Base-by-base conservation (phyloP, 1,139 yeast species). In the Pichia cactophila region DNA sequence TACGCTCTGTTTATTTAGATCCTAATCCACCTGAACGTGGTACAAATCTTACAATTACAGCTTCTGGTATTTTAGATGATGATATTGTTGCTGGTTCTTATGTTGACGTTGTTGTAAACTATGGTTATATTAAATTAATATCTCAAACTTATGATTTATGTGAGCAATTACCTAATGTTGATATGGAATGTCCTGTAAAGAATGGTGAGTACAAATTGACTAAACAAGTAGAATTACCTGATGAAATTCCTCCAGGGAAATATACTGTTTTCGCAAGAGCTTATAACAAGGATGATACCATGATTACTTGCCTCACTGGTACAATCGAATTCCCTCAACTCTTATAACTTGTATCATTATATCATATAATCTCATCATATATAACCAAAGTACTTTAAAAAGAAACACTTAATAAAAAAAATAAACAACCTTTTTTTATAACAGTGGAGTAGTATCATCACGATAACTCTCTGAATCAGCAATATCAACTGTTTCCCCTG, bases 171-270 rank as follows among this genome's bases (percentile, higher is more conserved):
- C 78, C 80, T 50, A 86, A 88, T 61, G 90, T 89, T 44, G 96
- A 86, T 61, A 69, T 83, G 65, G 73, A 73, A 48, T 92, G 98
- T 65, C 98, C 98, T 2, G 69, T 92, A 50, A 63, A 72, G 49
- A 71, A 78, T 57, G 98, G 97, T 6, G 66, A 70, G 49, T 83
- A 87, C 59, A 69, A 72, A 47, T 70, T 92, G 53, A 68, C 75
- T 37, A 88, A 89, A 68, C 69, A 72, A 43, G 94, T 92, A 35
- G 90, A 82, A 59, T 79, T 92, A 54, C 98, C 98, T 20, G 72
- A 75, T n/a, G 94, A 88, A 67, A 95, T 90, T 28, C 97, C 98
- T 52, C 96, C 97, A 31, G 98, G 97, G 42, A 84, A 78, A 65
- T 92, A 92, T 70, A 70, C 78, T 42, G 95, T 90, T 45, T 73